phyloP scores from a whole-genome alignment of 2,329 filamentous ascomycete species.

The Ophiocordyceps camponoti-leonardi region DNA sequence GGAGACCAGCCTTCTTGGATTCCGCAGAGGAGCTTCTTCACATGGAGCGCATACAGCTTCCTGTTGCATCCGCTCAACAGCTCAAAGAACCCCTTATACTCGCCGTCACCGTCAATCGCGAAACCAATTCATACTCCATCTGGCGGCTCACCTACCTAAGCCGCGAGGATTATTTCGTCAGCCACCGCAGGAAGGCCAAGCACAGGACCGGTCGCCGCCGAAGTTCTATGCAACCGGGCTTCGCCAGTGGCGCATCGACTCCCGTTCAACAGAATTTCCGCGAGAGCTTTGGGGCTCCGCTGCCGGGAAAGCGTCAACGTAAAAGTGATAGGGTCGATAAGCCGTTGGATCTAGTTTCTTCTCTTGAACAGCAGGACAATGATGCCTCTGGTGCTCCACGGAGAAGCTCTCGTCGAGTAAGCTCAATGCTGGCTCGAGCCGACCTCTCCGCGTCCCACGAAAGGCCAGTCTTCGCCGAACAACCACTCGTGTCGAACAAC shows the following conservation, averaged over 20 bases:
- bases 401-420: constrained; percentile 60
- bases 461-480: constrained; percentile 61
- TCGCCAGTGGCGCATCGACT: constrained; percentile 59
- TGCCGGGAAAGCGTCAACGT: constrained; percentile 34
- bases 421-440: constrained; percentile 74
- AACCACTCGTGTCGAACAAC: constrained; percentile 22
- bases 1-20: constrained; percentile 43
- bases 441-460: constrained; percentile 79
- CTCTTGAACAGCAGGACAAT: constrained; percentile 51
- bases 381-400: constrained; percentile 33
- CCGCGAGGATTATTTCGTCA: constrained; percentile 39
- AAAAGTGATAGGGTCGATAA: constrained; percentile 35
- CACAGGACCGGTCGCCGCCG: constrained; percentile 33
- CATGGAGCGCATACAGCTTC: constrained; percentile 49
- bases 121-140: constrained; percentile 61
- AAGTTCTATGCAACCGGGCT: constrained; percentile 48
- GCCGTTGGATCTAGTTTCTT: constrained; percentile 45
- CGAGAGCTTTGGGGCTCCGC: constrained; percentile 56
- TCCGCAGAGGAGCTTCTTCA: constrained; percentile 71
- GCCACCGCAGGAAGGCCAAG: constrained; percentile 27
- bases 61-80: constrained; percentile 19
- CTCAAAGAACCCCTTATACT: constrained; percentile 43
- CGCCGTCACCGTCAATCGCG: constrained; percentile 65
- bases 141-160: constrained; percentile 71
- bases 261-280: constrained; percentile 54